Evolutionary conservation across 2,329 filamentous ascomycete species (phyloP), one percentile per base, ranked within the genome.

Genomic region (Apiospora hydei): DNA sequence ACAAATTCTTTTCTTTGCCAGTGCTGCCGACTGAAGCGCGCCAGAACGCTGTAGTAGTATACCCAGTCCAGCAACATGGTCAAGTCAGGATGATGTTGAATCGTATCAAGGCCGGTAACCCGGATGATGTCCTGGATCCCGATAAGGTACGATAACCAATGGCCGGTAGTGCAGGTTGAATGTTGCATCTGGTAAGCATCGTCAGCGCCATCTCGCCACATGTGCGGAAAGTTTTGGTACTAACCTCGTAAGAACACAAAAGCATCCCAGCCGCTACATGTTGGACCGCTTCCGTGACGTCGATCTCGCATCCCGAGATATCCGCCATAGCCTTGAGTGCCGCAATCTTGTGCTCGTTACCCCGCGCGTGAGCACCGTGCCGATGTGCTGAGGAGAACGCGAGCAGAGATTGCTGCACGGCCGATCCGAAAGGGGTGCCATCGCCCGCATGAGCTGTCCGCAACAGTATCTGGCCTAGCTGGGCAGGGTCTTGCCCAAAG

Each of bases 1-100:
- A 4, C 26, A 34, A 57, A 34, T 21, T 64, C 61, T 41, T 74
- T 71, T 14, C 73, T 73, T 13, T 74, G 68, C 79, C 78, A 80
- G 68, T 80, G 76, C 53, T 68, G 72, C 1, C 77, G 67, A 21
- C 74, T 75, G 70, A 80, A 81, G 51, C 76, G 77, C 10, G 77
- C 74, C 8, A 80, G 69, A 1, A 78, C 76, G 69, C 79, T 76
- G 69, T 80, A 74, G 72, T 80, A 80, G 69, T 79, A 74, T 1
- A 80, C 76, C 74, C 78, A 80, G 69, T 80, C 77, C 44, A 79
- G 71, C 26, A 80, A 67, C 16, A 69, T 53, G 30, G 72, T 73
- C 14, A 79, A 26, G 64, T 76, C 72, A 41, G 57, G 51, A 49
- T 34, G 46, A 24, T 74, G 67, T 13, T 67, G 67, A 7, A 72